These are phyloP conservation scores for Desmodesmus armatus DNA, from an alignment of 139 green algal species.

Conservation along the genomic window DNA sequence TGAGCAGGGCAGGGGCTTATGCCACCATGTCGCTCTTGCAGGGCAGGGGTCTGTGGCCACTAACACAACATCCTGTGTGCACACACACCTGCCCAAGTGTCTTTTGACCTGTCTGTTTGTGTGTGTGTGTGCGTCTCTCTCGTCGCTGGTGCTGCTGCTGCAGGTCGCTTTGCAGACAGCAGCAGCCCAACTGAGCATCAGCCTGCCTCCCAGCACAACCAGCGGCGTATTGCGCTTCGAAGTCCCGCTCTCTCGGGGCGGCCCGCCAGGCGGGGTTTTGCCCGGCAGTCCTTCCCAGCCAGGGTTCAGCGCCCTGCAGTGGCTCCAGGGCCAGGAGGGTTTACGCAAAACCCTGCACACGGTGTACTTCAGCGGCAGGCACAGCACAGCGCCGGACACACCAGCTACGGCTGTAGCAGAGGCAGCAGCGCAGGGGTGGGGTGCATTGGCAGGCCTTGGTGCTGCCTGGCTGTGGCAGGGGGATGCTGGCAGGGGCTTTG, in stretches of 20 bases:
- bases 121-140: no score
- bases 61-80: background rate
- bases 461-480: slow-evolving; percentile 87
- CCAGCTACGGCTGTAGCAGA: slow-evolving; percentile 62
- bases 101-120: no score
- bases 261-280: slow-evolving; percentile 25
- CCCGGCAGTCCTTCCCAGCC: background rate
- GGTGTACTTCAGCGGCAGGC: slow-evolving; percentile 84
- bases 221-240: slow-evolving; percentile 37
- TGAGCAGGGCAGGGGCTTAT: no score
- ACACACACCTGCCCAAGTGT: background rate
- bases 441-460: slow-evolving; percentile 73
- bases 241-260: slow-evolving; percentile 40
- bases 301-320: slow-evolving; percentile 56
- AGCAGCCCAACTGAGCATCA: background rate
- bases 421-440: slow-evolving; percentile 53
- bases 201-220: background rate
- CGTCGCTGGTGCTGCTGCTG: no score
- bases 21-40: no score
- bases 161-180: no score
- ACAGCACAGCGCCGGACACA: slow-evolving; percentile 78
- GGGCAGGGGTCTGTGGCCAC: no score
- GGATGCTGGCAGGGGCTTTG: slow-evolving; percentile 54
- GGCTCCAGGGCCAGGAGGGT: slow-evolving; percentile 58
- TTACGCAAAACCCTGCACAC: slow-evolving; percentile 27